Base-by-base conservation (phyloP, 2,329 filamentous ascomycete species). In the Ceratocystis cubensis region DNA sequence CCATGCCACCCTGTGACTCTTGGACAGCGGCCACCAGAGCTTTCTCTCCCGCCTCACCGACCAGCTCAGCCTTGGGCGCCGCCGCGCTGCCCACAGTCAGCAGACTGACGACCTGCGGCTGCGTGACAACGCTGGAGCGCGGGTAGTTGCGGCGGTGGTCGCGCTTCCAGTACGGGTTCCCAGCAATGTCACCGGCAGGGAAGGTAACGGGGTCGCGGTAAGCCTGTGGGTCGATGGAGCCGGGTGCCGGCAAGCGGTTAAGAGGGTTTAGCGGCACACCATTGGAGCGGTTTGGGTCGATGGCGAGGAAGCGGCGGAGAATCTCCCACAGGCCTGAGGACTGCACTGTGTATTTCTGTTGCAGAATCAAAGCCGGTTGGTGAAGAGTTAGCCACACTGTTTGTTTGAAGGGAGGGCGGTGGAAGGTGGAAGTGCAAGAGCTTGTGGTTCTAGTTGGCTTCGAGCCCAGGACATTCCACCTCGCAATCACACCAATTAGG, bases 301-400 rank as follows among this genome's bases (percentile, higher is more conserved):
- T 79, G 71, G 91, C 85, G 71, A 96, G 77, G 72, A 87, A 75
- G 71, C 86, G 84, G 75, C 92, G 91, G 75, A 99, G 79, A 66
- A 79, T 80, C 74, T 93, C 91, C 89, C 91, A 97, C 76, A 97
- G 80, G 50, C 94, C 94, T 48, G 82, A 84, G 64, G 93, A 94
- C 75, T 96, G 89, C 70, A 97, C 81, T 45, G 92, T 96, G 80
- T 99, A 93, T 89, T 97, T 97, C 93, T 99, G 73, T 41, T 41
- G 48, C 5, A 4, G 17, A 30, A n/a, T 30, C 2, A 8, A 33
- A 20, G 30, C 56, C 56, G 8, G 28, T 10, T 17, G 56, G 56
- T 30, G 56, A 25, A 41, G 41, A 30, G 61, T 56, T 45, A 37
- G 64, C 56, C 15, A 53, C 48, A 6, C 15, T 30, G 53, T 17